These are phyloP conservation scores for Berberis vulgaris DNA, from an alignment of 164 flowering plant species.

Conservation along the genomic window DNA sequence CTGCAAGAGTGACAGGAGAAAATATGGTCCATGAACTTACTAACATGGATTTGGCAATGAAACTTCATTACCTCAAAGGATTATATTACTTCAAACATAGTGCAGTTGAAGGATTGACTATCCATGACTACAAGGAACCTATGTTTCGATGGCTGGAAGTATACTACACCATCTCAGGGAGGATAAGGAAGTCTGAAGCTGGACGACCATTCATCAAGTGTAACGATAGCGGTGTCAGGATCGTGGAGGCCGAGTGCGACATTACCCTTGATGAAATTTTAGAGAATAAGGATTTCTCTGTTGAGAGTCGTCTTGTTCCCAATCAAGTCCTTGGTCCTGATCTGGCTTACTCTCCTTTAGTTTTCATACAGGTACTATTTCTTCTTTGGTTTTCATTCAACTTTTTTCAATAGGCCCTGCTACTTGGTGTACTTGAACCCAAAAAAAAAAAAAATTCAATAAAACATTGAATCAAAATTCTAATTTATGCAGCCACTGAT, in stretches of 20 bases:
- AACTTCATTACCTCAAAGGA: conserved; percentile 54
- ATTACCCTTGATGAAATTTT: conserved; percentile 39
- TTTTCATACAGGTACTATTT: background rate
- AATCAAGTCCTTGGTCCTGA: conserved; percentile 4
- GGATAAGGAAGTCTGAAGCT: conserved; percentile 41
- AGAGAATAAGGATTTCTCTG: conserved; percentile 15
- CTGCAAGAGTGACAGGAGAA: conserved; percentile 39
- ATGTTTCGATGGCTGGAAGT: conserved; percentile 43
- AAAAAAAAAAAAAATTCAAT: too few species aligned
- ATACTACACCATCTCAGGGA: conserved; percentile 27
- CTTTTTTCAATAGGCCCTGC: too few species aligned
- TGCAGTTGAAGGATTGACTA: conserved; percentile 24
- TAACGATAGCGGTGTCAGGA: conserved; percentile 66
- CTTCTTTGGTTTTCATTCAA: background rate
- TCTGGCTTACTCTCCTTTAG: conserved; percentile 1
- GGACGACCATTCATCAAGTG: conserved; percentile 58
- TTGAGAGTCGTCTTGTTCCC: conserved; percentile 16
- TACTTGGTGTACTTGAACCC: too few species aligned
- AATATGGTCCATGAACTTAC: conserved; percentile 24
- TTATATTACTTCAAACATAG: conserved; percentile 42
- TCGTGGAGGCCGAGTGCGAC: conserved; percentile 39
- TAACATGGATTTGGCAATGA: conserved; percentile 56
- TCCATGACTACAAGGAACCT: conserved; percentile 31
- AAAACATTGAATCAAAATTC: too few species aligned
- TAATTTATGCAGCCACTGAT: too few species aligned